phyloP scores from a whole-genome alignment of 2,329 filamentous ascomycete genomes.

The Rutstroemia sydowiana region DNA sequence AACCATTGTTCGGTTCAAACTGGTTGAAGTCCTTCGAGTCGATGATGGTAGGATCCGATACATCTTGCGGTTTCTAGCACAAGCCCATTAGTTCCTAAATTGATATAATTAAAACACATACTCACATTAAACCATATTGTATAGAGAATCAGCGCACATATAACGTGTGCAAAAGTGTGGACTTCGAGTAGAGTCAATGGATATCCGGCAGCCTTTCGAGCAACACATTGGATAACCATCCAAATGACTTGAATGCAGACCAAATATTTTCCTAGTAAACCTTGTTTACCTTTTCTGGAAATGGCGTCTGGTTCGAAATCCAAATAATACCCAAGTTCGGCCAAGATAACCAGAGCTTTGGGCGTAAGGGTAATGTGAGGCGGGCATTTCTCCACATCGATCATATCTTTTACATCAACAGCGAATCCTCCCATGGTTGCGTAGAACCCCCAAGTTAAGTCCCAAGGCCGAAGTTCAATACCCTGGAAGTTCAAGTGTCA shows the following conservation, averaged over 20 bases:
- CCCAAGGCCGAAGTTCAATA: no score
- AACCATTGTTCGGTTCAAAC: no score
- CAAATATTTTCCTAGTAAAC: conserved; percentile 11
- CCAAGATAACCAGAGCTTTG: no score
- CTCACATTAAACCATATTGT: conserved; percentile 5
- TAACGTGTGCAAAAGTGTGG: conserved; percentile 23
- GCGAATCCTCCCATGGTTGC: conserved; percentile 11
- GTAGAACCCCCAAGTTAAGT: conserved; percentile 11
- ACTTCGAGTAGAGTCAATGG: conserved; percentile 16
- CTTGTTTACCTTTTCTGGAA: conserved; percentile 14
- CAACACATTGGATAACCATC: conserved; percentile 11
- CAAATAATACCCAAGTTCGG: no score
- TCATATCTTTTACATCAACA: conserved; percentile 5
- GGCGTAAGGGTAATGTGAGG: no score
- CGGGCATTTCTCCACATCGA: no score
- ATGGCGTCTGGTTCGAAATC: conserved; percentile 3
- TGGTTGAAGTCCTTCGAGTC: no score
- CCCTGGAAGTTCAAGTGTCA: no score
- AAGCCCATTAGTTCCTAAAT: not conserved
- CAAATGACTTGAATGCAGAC: conserved; percentile 12
- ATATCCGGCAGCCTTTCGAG: conserved; percentile 7
- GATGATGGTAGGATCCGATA: no score
- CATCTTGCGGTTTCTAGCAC: not conserved
- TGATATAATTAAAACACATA: not conserved
- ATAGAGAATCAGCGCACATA: conserved; percentile 13